phyloP scores from a whole-genome alignment of 352 stramenopile genomes.

The Pythium aquatile region DNA sequence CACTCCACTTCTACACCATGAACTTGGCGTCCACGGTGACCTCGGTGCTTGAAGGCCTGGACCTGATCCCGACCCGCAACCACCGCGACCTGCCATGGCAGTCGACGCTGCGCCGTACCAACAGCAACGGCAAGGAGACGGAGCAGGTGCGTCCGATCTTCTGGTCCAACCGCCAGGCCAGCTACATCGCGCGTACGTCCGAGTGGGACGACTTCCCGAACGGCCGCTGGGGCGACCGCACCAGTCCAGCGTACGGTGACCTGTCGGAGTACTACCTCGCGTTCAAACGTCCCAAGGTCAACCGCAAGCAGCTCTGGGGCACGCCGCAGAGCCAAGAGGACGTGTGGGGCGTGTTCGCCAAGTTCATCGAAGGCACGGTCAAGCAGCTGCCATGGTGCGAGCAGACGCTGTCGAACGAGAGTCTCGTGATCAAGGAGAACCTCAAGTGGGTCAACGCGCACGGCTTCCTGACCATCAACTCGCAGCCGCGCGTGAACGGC shows the following conservation, averaged over 20 bases:
- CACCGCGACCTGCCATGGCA: slow-evolving; percentile 76
- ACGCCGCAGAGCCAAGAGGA: slow-evolving; percentile 82
- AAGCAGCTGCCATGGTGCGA: slow-evolving; percentile 97
- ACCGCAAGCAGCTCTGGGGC: slow-evolving; percentile 78
- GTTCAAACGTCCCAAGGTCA: slow-evolving; percentile 78
- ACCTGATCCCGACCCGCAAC: slow-evolving; percentile 56
- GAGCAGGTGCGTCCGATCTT: slow-evolving; percentile 96
- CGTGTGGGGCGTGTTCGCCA: slow-evolving; percentile 94
- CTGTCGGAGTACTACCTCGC: slow-evolving; percentile 94
- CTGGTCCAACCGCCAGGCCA: slow-evolving; percentile 97
- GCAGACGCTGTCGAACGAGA: slow-evolving; percentile 92
- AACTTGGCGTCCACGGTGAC: slow-evolving; percentile 89
- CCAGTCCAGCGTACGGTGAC: slow-evolving; percentile 94
- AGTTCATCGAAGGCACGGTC: slow-evolving; percentile 72
- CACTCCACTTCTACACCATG: slow-evolving; percentile 95
- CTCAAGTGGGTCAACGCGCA: slow-evolving; percentile 84
- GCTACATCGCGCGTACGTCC: slow-evolving; percentile 95
- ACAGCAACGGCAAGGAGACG: slow-evolving; percentile 58
- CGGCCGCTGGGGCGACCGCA: slow-evolving; percentile 93
- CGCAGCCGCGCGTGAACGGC: slow-evolving; percentile 89
- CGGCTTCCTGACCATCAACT: slow-evolving; percentile 97
- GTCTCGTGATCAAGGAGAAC: slow-evolving; percentile 77
- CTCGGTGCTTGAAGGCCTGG: slow-evolving; percentile 77
- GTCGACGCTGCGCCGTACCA: slow-evolving; percentile 57
- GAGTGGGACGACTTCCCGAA: slow-evolving; percentile 98